Evolutionary conservation across 805 yeast genomes (phyloP).

Genomic region (Hanseniaspora thailandica): DNA sequence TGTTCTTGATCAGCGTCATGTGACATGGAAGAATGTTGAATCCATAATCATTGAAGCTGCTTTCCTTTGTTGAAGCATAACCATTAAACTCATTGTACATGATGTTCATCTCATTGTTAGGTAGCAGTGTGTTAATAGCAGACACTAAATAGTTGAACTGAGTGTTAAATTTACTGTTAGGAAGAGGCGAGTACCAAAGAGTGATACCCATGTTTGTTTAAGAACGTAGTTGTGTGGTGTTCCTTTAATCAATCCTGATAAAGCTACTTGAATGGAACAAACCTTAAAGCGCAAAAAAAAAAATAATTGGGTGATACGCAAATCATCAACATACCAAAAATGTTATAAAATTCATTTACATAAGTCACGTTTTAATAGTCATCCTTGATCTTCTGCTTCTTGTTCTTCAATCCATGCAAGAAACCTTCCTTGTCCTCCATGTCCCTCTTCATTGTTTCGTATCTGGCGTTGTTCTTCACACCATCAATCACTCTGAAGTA

Average conservation of each 20-base stretch:
- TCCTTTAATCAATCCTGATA: too few species aligned
- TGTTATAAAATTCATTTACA: neutral
- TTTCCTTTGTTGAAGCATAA: neutral
- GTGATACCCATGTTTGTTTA: slow-evolving; percentile 2
- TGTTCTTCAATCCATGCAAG: slow-evolving; percentile 6
- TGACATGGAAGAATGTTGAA: slow-evolving; percentile 9
- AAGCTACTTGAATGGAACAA: too few species aligned
- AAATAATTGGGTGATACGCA: too few species aligned
- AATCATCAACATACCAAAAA: neutral
- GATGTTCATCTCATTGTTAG: slow-evolving; percentile 6
- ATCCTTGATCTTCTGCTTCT: slow-evolving; percentile 13
- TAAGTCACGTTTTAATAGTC: neutral
- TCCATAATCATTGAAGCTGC: slow-evolving; percentile 1
- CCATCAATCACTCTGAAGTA: slow-evolving; percentile 86
- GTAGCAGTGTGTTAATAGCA: slow-evolving; percentile 1
- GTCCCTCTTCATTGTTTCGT: slow-evolving; percentile 22
- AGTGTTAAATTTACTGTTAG: neutral
- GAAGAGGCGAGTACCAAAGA: slow-evolving; percentile 13
- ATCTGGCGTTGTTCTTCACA: slow-evolving; percentile 39
- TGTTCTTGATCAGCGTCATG: slow-evolving; percentile 10
- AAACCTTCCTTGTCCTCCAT: slow-evolving; percentile 18
- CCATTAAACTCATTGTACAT: slow-evolving; percentile 1
- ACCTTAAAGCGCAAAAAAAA: neutral
- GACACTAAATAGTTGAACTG: neutral
- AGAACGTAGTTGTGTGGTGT: neutral